Conservation (phyloP, 805 yeast genomes). For the Starmerella bombicola region DNA sequence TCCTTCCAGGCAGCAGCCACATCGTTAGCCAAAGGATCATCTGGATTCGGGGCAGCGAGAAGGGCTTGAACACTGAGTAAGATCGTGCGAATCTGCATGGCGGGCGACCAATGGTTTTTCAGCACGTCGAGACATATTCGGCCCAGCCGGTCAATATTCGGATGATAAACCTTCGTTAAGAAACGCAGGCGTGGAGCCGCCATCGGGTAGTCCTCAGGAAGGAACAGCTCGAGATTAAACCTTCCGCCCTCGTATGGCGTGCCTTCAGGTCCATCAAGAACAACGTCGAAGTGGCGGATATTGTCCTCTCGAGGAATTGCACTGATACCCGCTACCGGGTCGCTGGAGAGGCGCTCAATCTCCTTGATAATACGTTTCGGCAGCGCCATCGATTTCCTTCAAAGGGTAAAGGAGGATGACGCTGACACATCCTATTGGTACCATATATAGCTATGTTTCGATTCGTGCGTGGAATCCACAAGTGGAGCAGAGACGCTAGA, state of each 20-base stretch:
- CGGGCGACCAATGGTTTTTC: slow-evolving; percentile 96
- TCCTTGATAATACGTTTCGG: slow-evolving; percentile 95
- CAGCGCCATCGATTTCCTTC: slow-evolving; percentile 6
- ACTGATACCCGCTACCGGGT: slow-evolving; percentile 91
- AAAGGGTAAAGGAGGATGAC: background rate
- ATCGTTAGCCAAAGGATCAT: slow-evolving; percentile 94
- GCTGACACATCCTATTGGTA: background rate
- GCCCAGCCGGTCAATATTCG: slow-evolving; percentile 89
- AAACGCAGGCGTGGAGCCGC: slow-evolving; percentile 94
- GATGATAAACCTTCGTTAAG: slow-evolving; percentile 88
- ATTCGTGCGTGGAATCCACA: too few relatives aligned
- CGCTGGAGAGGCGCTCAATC: slow-evolving; percentile 80
- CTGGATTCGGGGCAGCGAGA: slow-evolving; percentile 92
- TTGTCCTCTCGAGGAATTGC: slow-evolving; percentile 93
- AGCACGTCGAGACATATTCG: slow-evolving; percentile 90
- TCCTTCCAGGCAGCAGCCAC: slow-evolving; percentile 95
- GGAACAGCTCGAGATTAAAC: slow-evolving; percentile 70
- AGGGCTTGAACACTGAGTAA: slow-evolving; percentile 84
- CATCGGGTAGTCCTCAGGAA: slow-evolving; percentile 98
- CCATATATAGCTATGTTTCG: too few relatives aligned
- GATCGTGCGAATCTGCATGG: slow-evolving; percentile 87
- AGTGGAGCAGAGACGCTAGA: too few relatives aligned
- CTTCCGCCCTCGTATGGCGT: slow-evolving; percentile 77
- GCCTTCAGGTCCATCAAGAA: slow-evolving; percentile 79
- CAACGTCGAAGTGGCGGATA: slow-evolving; percentile 81